Percentiles rank a stretch among this genome's conserved stretches.
phyloP scores from a whole-genome alignment of 345 rosid species.

The Salix dunnii region DNA sequence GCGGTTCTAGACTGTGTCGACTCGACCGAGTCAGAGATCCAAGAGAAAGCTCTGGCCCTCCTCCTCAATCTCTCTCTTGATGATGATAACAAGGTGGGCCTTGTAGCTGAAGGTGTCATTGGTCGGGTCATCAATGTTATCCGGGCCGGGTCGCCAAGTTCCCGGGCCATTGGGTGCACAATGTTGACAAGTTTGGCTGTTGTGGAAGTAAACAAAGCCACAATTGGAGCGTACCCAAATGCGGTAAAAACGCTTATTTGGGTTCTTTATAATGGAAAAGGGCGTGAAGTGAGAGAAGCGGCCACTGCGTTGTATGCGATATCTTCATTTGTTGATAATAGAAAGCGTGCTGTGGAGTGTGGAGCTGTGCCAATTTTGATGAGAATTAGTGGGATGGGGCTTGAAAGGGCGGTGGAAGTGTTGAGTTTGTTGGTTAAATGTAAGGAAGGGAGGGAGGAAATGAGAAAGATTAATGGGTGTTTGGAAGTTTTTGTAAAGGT shows the following conservation, averaged over 20 bases:
- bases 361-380: slow-evolving; percentile 73
- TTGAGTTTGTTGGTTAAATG: slow-evolving; percentile 80
- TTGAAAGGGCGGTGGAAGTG: slow-evolving; percentile 86
- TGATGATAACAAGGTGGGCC: slow-evolving; percentile 87
- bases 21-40: slow-evolving; percentile 39
- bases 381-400: slow-evolving; percentile 52
- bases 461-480: slow-evolving; percentile 51
- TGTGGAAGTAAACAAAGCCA: slow-evolving; percentile 92
- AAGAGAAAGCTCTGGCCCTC: slow-evolving; percentile 72
- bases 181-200: slow-evolving; percentile 85
- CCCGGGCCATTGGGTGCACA: slow-evolving; percentile 83
- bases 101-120: slow-evolving; percentile 90
- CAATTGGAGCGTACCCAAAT: slow-evolving; percentile 73
- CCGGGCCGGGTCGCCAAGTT: slow-evolving; percentile 53
- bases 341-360: slow-evolving; percentile 58
- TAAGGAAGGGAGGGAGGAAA: slow-evolving; percentile 81
- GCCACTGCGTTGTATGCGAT: slow-evolving; percentile 86
- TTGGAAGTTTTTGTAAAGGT: slow-evolving; percentile 57
- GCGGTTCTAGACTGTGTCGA: slow-evolving; percentile 59
- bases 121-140: slow-evolving; percentile 52
- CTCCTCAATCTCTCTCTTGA: slow-evolving; percentile 86
- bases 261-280: slow-evolving; percentile 57
- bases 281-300: slow-evolving; percentile 76
- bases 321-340: slow-evolving; percentile 69
- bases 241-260: slow-evolving; percentile 61